Evolutionary conservation across 2,329 filamentous ascomycete species (phyloP).

Genomic region (Botrytis fragariae): DNA sequence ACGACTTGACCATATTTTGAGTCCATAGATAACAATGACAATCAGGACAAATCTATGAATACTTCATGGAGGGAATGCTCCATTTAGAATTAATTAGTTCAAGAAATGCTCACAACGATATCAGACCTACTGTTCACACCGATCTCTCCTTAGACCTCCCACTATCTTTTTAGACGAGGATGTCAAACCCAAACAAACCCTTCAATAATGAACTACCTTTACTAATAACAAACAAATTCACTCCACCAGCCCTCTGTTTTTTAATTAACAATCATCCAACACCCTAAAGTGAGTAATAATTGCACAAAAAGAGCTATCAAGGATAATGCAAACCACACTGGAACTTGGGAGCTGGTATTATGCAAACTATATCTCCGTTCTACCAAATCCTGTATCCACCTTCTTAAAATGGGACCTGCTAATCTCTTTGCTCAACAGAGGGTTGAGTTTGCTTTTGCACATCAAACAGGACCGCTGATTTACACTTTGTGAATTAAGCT

Average conservation of each 20-base stretch:
- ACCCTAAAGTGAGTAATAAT: not conserved
- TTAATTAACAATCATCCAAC: not conserved
- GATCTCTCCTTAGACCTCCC: not conserved
- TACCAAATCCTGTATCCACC: rapidly evolving
- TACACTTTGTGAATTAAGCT: not conserved
- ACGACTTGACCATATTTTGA: not conserved
- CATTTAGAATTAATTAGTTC: not conserved
- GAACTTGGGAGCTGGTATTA: not conserved
- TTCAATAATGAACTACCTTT: rapidly evolving
- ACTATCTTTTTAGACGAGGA: not conserved
- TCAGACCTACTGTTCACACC: not conserved
- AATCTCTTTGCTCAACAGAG: not conserved
- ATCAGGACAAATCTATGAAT: not conserved
- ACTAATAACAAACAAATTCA: not conserved
- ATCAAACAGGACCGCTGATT: not conserved
- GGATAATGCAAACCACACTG: not conserved
- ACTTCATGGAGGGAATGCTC: not conserved
- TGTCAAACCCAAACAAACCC: not conserved
- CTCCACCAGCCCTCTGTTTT: not conserved
- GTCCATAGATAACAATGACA: not conserved
- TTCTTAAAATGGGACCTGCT: not conserved
- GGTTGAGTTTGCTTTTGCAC: not conserved
- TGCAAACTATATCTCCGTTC: not conserved
- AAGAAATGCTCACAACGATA: not conserved
- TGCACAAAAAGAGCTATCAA: not conserved